Conservation (phyloP, 2,329 filamentous ascomycete genomes). For the Didymella segeticola region DNA sequence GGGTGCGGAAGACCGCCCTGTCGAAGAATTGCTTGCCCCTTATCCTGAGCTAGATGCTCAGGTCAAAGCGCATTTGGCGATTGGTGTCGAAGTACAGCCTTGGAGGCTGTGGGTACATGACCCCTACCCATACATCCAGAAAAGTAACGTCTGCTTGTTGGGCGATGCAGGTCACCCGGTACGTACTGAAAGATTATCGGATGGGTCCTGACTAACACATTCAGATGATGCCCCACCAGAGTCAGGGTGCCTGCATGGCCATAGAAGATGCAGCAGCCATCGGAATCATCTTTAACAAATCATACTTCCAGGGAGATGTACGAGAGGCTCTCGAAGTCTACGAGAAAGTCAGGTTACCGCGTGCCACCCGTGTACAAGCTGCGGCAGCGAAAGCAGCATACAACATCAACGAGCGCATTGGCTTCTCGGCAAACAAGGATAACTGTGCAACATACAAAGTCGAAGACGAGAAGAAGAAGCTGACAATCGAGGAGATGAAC, state of each 20-base stretch:
- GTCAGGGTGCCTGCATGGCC: constrained; percentile 72
- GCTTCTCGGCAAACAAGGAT: constrained; percentile 66
- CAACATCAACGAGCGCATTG: constrained; percentile 48
- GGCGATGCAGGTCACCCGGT: constrained; percentile 72
- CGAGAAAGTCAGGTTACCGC: constrained; percentile 45
- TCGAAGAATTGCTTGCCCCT: constrained; percentile 66
- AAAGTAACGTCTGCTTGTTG: constrained; percentile 62
- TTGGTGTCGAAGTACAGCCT: constrained; percentile 68
- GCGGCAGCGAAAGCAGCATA: constrained; percentile 46
- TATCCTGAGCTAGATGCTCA: constrained; percentile 67
- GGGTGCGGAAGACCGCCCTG: constrained; percentile 59
- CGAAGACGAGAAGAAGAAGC: constrained; percentile 64
- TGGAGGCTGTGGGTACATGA: constrained; percentile 72
- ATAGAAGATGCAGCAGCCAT: constrained; percentile 71
- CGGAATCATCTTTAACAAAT: constrained; percentile 64
- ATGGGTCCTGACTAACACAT: neutral
- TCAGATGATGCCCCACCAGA: constrained; percentile 73
- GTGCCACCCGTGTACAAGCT: constrained; percentile 49
- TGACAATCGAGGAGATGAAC: constrained; percentile 76
- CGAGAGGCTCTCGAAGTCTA: constrained; percentile 44
- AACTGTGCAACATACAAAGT: constrained; percentile 64
- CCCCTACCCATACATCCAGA: constrained; percentile 65
- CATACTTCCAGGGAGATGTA: constrained; percentile 51
- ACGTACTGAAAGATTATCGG: constrained; percentile 22
- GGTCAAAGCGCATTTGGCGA: constrained; percentile 64